A percentile compares a stretch with the other conserved stretches of the same genome.
Evolutionary conservation across 371 early-diverging fungal species (phyloP).

Genomic region (Mucor circinelloides): DNA sequence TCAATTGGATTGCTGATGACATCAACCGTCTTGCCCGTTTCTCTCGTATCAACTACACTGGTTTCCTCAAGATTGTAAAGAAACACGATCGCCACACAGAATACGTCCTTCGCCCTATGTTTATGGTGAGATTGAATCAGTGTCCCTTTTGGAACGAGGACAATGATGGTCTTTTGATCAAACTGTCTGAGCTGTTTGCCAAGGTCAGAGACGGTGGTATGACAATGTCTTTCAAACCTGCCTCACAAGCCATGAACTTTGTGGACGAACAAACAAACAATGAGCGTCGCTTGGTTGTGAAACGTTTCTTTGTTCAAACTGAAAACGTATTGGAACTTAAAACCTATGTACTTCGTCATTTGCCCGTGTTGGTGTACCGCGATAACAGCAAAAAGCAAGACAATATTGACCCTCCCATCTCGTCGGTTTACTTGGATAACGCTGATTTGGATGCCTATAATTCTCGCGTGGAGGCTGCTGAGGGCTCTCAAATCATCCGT

Average conservation of each 20-base stretch:
- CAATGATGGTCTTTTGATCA: conserved; percentile 87
- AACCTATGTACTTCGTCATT: conserved; percentile 88
- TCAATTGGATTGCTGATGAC: conserved; percentile 83
- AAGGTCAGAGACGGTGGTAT: conserved; percentile 86
- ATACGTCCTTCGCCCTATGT: conserved; percentile 85
- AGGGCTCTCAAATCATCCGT: conserved; percentile 90
- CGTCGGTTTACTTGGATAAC: conserved; percentile 97
- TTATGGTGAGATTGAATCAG: conserved; percentile 84
- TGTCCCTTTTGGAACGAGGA: conserved; percentile 91
- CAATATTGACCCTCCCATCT: conserved; percentile 88
- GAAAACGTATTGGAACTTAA: conserved; percentile 98
- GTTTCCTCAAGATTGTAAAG: conserved; percentile 96
- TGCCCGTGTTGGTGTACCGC: conserved; percentile 95
- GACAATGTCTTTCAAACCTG: conserved; percentile 52
- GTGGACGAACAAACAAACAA: not conserved
- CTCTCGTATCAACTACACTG: conserved; percentile 95
- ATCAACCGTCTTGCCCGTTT: conserved; percentile 92
- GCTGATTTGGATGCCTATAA: conserved; percentile 89
- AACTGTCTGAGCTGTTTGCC: conserved; percentile 88
- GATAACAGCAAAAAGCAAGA: conserved; percentile 67
- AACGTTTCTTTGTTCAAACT: conserved; percentile 96
- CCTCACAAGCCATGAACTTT: conserved; percentile 5
- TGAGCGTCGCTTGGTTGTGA: conserved; percentile 36
- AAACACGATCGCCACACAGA: conserved; percentile 97
- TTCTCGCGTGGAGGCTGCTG: conserved; percentile 88